A percentile compares a stretch with the other conserved stretches of the same genome.
Conservation (phyloP, 352 stramenopile genomes). For the Pythium biforme region DNA sequence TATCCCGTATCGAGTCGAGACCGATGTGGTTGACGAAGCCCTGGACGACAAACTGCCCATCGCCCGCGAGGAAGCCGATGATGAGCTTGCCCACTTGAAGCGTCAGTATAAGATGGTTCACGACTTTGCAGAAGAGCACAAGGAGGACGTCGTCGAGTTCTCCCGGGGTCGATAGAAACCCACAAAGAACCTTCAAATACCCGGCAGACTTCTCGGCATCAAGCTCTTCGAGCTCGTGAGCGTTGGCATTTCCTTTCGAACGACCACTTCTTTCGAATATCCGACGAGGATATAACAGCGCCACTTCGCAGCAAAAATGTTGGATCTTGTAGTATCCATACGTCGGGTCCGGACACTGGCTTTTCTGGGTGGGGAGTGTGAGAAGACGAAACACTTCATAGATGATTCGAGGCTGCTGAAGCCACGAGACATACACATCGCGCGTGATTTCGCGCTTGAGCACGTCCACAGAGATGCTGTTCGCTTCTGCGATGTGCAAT, state of each 20-base stretch:
- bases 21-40: constrained; percentile 82
- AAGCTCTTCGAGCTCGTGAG: constrained; percentile 38
- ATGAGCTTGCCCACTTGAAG: constrained; percentile 68
- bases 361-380: constrained; percentile 41
- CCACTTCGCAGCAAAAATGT: constrained; percentile 83
- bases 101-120: constrained; percentile 80
- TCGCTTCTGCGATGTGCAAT: constrained; percentile 61
- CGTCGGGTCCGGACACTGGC: constrained; percentile 50
- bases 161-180: constrained; percentile 69
- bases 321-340: constrained; percentile 84
- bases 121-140: constrained; percentile 85
- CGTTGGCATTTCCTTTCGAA: constrained; percentile 9
- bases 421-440: constrained; percentile 70
- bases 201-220: constrained; percentile 48
- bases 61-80: constrained; percentile 60
- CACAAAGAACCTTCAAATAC: constrained; percentile 85
- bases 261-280: constrained; percentile 63
- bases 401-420: constrained; percentile 80
- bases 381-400: constrained; percentile 78
- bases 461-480: constrained; percentile 68
- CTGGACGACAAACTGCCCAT: constrained; percentile 69
- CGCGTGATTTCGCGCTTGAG: constrained; percentile 77
- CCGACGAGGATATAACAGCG: constrained; percentile 67
- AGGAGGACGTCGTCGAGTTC: constrained; percentile 75
- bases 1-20: constrained; percentile 82